Evolutionary conservation across 2,329 filamentous ascomycete species (phyloP), one percentile per base, ranked within the genome.

Genomic region (Lomentospora prolificans): DNA sequence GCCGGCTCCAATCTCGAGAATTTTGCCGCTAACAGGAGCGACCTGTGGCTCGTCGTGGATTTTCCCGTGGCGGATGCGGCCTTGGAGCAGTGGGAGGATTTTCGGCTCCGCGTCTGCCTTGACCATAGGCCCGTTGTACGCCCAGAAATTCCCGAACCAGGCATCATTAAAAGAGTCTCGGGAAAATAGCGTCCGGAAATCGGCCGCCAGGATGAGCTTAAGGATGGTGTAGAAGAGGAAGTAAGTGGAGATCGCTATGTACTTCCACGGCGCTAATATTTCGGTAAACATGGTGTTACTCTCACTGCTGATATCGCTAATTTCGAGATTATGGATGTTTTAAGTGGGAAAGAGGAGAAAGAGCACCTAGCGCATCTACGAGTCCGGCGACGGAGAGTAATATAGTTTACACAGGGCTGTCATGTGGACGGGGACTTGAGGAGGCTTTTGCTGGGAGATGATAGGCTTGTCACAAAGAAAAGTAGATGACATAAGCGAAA

Each of bases 1-100:
- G 3, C 80, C 84, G 2, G 84, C 76, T 2, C 84, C 84, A 55
- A 86, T 73, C 67, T 87, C 84, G 46, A 86, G 65, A 3, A 84
- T 76, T 2, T 76, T 70, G 3, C 82, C 81, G 1, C 64, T 63
- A 5, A 81, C 68, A 2, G 73, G 73, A 57, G 68, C 63, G 55
- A 64, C 62, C 30, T 72, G 62, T 4, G 48, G 57, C 59, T 81
- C 78, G 65, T 81, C 78, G 58, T 72, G 79, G 2, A 78, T 72
- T 8, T 36, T 48, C 3, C 74, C 74, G 4, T 55, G 53, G 3
- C 55, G 51, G 1, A 68, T 63, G 30, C 68, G 65, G 3, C 74
- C 74, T 33, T 74, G 69, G 1, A 80, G 67, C 0, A 81, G 65
- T 0, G 78, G 75, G 9, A 73, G 59, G 1, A 81, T 75, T 19